Base-by-base conservation (phyloP, 345 rosid genomes). In the Corchorus olitorius region DNA sequence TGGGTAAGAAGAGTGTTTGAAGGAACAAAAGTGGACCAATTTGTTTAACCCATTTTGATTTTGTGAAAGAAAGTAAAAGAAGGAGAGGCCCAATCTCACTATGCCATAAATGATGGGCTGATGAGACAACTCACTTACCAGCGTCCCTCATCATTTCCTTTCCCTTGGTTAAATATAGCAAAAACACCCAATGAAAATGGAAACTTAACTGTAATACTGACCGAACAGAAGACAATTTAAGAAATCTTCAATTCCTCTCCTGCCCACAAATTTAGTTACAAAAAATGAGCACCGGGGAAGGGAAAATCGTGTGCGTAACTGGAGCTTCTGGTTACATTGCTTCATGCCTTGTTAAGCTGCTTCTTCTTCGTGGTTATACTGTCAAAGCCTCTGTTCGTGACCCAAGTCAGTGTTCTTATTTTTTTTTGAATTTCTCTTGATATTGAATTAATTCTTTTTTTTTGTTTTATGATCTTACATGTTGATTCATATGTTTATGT, bases 241-340 rank as follows among this genome's bases (percentile, higher is more conserved):
- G 48, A 0, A 67, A 4, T 4, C 17, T 48, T 41, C 20, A 4
- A 27, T 22, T 1, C 2, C 2, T 39, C 43, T 48, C 6, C 6
- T 19, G 27, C 7, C 22, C 8, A 27, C 4, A 68, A 34, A 49
- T 39, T 5, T 39, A 16, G 7, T 16, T 22, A 49, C 17, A 14
- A 16, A 50, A 33, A 69, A 50, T 69, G 60, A 69, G 60, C 46
- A 69, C 0, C 22, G 73, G 76, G 15, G 60, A 43, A 74, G 83
- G 80, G 55, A 76, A 82, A 56, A 81, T 83, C 39, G 90, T 86
- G 19, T 83, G 89, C 43, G 87, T 89, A 76, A 89, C 86, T 9
- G 92, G 86, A 76, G 90, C 84, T 58, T 85, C 86, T 6, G 88
- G 92, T 27, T 88, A 61, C 77, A 50, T 87, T 19, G 92, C 88